phyloP scores from a whole-genome alignment of 306 rosid species.

The Quercus wislizeni region DNA sequence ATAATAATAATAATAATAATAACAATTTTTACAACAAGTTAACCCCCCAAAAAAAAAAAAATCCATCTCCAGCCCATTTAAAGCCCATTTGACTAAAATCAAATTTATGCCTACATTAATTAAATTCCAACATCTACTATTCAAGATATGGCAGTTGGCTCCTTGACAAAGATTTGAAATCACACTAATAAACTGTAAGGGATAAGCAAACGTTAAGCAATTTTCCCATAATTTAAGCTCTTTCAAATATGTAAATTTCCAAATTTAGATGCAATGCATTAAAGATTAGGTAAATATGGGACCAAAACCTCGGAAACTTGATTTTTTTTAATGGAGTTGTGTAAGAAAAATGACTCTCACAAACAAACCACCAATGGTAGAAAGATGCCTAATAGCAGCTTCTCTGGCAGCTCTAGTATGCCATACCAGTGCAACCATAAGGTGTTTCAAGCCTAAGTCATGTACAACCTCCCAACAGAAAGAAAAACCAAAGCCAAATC shows the following conservation, averaged over 20 bases:
- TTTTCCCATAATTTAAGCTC: background rate
- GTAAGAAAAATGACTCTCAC: background rate
- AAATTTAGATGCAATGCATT: background rate
- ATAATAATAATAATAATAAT: too few relatives aligned
- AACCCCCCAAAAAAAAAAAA: too few relatives aligned
- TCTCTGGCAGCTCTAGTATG: constrained; percentile 13
- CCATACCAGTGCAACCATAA: constrained; percentile 27
- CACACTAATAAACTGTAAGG: too few relatives aligned
- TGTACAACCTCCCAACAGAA: background rate
- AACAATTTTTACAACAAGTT: too few relatives aligned
- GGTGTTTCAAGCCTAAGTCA: constrained; percentile 17
- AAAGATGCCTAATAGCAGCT: constrained; percentile 21
- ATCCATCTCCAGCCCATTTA: too few relatives aligned
- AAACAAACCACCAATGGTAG: constrained; percentile 10
- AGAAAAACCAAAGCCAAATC: background rate
- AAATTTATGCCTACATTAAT: too few relatives aligned
- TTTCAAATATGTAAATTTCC: background rate
- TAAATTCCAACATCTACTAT: too few relatives aligned
- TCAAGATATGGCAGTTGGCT: too few relatives aligned
- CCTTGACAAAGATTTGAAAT: too few relatives aligned
- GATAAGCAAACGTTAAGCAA: background rate
- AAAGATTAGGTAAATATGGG: background rate
- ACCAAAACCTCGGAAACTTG: background rate
- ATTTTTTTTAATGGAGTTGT: background rate
- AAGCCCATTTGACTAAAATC: too few relatives aligned